A percentile compares a stretch with the other conserved stretches of the same genome.
Conservation (phyloP, 2,329 filamentous ascomycete species). For the Alternaria incomplexa region DNA sequence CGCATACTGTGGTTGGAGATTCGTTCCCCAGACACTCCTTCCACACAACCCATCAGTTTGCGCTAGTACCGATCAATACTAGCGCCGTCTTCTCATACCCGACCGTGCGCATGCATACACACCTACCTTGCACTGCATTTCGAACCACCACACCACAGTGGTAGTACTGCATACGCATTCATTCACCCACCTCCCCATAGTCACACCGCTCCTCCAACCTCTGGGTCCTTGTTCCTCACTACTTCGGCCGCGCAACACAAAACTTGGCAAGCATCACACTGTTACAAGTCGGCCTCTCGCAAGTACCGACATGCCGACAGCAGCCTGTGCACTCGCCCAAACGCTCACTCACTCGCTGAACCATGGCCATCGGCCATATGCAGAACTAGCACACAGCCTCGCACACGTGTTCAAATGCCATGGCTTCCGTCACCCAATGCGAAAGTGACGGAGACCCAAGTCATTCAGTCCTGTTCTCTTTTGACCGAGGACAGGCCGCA, state of each 20-base stretch:
- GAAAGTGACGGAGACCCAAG: background rate
- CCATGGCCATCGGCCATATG: background rate
- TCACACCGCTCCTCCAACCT: background rate
- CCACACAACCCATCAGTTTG: background rate
- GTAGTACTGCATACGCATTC: background rate
- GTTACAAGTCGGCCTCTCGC: conserved; percentile 6
- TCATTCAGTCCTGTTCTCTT: background rate
- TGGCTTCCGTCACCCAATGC: background rate
- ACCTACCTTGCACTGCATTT: background rate
- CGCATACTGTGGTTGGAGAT: background rate
- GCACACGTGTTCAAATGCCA: background rate
- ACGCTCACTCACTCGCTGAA: background rate
- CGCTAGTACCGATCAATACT: background rate
- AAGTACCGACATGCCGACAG: conserved; percentile 18
- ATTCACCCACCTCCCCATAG: conserved; percentile 1
- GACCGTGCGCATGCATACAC: background rate
- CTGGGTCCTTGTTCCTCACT: background rate
- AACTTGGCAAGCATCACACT: background rate
- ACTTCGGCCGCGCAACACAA: background rate
- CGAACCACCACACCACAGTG: background rate
- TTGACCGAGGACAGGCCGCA: background rate
- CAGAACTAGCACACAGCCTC: background rate
- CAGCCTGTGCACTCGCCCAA: background rate
- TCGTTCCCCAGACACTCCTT: background rate
- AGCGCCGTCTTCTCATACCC: background rate